These are phyloP conservation scores for Crotalaria pallida DNA, from an alignment of 306 rosid species.

Conservation along the genomic window DNA sequence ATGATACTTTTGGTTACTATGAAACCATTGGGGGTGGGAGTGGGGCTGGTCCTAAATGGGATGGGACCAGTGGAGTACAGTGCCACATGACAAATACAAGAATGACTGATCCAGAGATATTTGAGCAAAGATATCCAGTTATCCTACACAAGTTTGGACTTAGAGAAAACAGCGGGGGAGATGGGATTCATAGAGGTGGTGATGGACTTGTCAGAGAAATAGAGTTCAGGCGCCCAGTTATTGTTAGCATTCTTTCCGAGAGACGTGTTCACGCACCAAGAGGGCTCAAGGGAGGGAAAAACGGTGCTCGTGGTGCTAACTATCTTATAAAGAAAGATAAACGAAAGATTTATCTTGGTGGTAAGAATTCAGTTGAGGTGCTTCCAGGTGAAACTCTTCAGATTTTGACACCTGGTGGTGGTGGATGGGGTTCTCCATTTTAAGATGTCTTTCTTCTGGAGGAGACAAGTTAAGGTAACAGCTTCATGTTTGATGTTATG, in stretches of 20 bases:
- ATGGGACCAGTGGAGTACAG: slow-evolving; percentile 88
- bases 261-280: slow-evolving; percentile 89
- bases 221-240: slow-evolving; percentile 65
- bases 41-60: slow-evolving; percentile 95
- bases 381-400: slow-evolving; percentile 77
- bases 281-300: slow-evolving; percentile 76
- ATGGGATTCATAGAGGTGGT: slow-evolving; percentile 72
- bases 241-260: slow-evolving; percentile 87
- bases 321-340: slow-evolving; percentile 65
- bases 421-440: slow-evolving; percentile 74
- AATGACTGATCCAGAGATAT: slow-evolving; percentile 93
- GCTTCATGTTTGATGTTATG: slow-evolving; percentile 21
- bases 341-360: slow-evolving; percentile 68
- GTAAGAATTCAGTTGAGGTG: slow-evolving; percentile 68
- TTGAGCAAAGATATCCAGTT: slow-evolving; percentile 91
- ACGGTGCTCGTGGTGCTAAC: slow-evolving; percentile 82
- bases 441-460: slow-evolving; percentile 9
- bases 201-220: slow-evolving; percentile 87
- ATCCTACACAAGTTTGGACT: slow-evolving; percentile 68
- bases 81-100: slow-evolving; percentile 96
- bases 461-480: background rate
- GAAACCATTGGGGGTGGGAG: slow-evolving; percentile 99
- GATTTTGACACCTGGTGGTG: slow-evolving; percentile 94
- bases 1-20: slow-evolving; percentile 83
- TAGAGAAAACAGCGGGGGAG: slow-evolving; percentile 77